phyloP scores from a whole-genome alignment of 2,329 filamentous ascomycete genomes.

The Calonectria leucothoes region DNA sequence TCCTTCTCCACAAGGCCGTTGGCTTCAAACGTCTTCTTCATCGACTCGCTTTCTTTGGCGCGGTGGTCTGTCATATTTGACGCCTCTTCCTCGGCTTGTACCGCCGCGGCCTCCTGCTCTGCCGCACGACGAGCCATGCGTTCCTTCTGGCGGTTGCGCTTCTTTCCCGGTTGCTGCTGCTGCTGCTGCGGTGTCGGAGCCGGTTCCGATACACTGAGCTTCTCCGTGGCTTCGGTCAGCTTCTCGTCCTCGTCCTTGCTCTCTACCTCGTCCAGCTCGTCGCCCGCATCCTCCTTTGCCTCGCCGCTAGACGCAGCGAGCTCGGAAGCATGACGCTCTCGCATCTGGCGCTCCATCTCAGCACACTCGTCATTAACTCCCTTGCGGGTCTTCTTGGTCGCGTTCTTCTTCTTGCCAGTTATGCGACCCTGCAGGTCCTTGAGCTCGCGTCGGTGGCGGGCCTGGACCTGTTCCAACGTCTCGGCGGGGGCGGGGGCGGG shows the following conservation, averaged over 20 bases:
- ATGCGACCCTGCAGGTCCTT: slow-evolving; percentile 86
- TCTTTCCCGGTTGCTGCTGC: slow-evolving; percentile 62
- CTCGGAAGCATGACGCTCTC: slow-evolving; percentile 75
- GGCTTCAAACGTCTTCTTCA: slow-evolving; percentile 74
- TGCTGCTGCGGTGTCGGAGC: slow-evolving; percentile 9
- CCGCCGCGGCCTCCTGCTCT: slow-evolving; percentile 78
- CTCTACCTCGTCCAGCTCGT: slow-evolving; percentile 28
- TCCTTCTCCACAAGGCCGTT: slow-evolving; percentile 78
- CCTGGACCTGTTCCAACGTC: slow-evolving; percentile 79
- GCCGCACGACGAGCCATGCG: slow-evolving; percentile 89
- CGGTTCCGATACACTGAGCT: slow-evolving; percentile 34
- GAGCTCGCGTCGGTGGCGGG: slow-evolving; percentile 88
- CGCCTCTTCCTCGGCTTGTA: slow-evolving; percentile 80
- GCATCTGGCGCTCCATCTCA: slow-evolving; percentile 73
- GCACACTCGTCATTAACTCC: slow-evolving; percentile 82
- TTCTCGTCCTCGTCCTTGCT: slow-evolving; percentile 31
- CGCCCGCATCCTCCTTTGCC: slow-evolving; percentile 29
- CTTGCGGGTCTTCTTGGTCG: slow-evolving; percentile 86
- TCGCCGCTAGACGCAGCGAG: slow-evolving; percentile 55
- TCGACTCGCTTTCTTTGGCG: slow-evolving; percentile 74
- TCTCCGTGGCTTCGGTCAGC: slow-evolving; percentile 34
- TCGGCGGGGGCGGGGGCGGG: slow-evolving; percentile 46
- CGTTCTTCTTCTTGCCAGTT: slow-evolving; percentile 96
- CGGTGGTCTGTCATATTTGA: slow-evolving; percentile 78
- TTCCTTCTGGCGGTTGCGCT: slow-evolving; percentile 92